These are phyloP conservation scores for Sporisorium exsertum DNA, from an alignment of 1,284 basidiomycete species.

Conservation along the genomic window DNA sequence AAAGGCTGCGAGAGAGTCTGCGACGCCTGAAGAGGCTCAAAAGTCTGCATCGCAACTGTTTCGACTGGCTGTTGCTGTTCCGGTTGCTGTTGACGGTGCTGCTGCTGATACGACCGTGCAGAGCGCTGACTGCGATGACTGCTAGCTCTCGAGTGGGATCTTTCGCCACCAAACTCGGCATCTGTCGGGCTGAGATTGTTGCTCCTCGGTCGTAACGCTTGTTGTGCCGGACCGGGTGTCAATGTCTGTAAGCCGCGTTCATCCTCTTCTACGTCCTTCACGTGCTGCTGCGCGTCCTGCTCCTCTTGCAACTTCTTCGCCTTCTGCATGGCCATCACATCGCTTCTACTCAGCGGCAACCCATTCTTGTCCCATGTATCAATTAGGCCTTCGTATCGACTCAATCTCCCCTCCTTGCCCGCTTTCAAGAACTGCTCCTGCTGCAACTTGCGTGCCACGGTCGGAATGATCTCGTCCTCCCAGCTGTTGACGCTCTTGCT, in stretches of 20 bases:
- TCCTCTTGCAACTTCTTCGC: conserved; percentile 24
- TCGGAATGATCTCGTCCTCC: conserved; percentile 61
- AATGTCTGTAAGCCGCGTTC: conserved; percentile 14
- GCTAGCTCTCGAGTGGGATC: conserved; percentile 24
- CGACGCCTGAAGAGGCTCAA: neutral
- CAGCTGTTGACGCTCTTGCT: conserved; percentile 48
- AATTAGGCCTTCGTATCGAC: conserved; percentile 55
- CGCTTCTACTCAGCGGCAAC: conserved; percentile 48
- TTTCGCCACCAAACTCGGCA: conserved; percentile 2
- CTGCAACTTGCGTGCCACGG: conserved; percentile 53
- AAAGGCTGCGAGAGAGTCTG: neutral
- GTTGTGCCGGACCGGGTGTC: conserved; percentile 6
- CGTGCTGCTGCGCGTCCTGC: conserved; percentile 16
- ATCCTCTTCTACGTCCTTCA: neutral
- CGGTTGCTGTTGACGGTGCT: conserved; percentile 11
- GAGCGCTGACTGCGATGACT: conserved; percentile 16
- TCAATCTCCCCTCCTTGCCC: conserved; percentile 35
- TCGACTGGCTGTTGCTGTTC: neutral
- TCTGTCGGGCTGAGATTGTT: conserved; percentile 20
- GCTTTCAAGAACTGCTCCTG: conserved; percentile 49
- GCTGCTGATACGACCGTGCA: conserved; percentile 2
- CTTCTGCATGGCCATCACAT: conserved; percentile 23
- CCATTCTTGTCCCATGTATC: conserved; percentile 62
- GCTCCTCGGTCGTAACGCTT: neutral
- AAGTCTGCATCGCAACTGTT: conserved; percentile 1